A percentile compares a stretch with the other conserved stretches of the same genome.
Evolutionary conservation across 2,329 filamentous ascomycete genomes (phyloP).

Genomic region (Colletotrichum sp.): DNA sequence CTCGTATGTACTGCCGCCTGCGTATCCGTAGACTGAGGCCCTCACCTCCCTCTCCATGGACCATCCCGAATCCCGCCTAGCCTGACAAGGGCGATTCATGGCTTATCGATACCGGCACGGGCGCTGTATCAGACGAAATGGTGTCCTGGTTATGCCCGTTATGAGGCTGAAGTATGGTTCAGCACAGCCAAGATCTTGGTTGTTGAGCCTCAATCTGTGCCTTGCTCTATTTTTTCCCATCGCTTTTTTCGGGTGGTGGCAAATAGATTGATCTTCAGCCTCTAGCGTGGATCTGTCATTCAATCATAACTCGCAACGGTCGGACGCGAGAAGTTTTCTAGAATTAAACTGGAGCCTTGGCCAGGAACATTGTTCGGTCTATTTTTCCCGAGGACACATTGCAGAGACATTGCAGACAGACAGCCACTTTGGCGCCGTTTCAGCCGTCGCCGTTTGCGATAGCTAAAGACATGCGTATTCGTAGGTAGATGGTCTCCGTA

Average conservation of each 20-base stretch:
- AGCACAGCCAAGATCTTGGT: background rate
- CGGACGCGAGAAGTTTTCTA: background rate
- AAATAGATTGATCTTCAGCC: background rate
- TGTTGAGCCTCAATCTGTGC: constrained; percentile 1
- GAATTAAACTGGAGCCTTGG: background rate
- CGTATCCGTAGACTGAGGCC: background rate
- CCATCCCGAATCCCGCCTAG: background rate
- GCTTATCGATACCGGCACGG: background rate
- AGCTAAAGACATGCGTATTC: background rate
- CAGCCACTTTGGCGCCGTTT: background rate
- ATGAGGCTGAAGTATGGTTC: background rate
- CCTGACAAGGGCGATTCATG: background rate
- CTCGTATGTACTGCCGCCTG: background rate
- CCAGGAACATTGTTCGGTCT: background rate
- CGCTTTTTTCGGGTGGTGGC: background rate
- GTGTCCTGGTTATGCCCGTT: background rate
- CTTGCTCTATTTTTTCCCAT: background rate
- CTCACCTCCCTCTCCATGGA: background rate
- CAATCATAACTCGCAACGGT: background rate
- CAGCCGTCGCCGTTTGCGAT: background rate
- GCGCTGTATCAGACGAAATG: background rate
- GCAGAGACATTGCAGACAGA: background rate
- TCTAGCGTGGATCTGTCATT: background rate
- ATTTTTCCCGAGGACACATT: background rate
- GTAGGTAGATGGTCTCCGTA: background rate